Evolutionary conservation across 2,329 filamentous ascomycete genomes (phyloP).

Genomic region (Alternaria incomplexa): DNA sequence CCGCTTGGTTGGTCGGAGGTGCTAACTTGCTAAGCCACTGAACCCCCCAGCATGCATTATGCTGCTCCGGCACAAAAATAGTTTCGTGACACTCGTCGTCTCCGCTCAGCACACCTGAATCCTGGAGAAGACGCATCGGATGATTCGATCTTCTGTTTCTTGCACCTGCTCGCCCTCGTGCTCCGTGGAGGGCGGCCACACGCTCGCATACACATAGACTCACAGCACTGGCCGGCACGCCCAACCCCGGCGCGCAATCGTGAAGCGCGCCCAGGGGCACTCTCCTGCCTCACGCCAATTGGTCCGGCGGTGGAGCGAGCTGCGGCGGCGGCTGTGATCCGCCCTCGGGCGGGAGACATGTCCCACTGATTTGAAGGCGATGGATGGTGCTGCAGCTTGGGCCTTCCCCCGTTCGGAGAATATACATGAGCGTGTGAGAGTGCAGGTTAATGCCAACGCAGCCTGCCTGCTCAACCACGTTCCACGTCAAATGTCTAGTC

Average conservation of each 20-base stretch:
- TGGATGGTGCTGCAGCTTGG: constrained; percentile 20
- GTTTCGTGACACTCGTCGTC: constrained; percentile 33
- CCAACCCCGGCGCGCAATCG: constrained; percentile 14
- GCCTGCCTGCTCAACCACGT: constrained; percentile 2
- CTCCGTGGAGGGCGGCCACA: constrained; percentile 12
- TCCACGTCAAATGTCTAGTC: constrained; percentile 6
- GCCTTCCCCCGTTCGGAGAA: constrained; percentile 23
- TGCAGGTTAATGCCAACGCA: not conserved
- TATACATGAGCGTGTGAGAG: constrained; percentile 5
- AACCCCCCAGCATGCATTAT: constrained; percentile 19
- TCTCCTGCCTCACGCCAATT: constrained; percentile 17
- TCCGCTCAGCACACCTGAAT: constrained; percentile 16
- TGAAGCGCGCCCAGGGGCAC: constrained; percentile 16
- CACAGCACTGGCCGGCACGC: constrained; percentile 8
- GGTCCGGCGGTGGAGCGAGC: constrained; percentile 15
- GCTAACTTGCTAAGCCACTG: constrained; percentile 13
- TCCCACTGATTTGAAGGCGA: constrained; percentile 18
- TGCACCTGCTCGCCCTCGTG: constrained; percentile 11
- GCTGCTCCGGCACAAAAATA: constrained; percentile 33
- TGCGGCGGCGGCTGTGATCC: constrained; percentile 35
- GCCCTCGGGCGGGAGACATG: constrained; percentile 21
- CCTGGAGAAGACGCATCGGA: not conserved
- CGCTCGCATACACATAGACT: constrained; percentile 4
- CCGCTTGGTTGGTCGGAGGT: constrained; percentile 11
- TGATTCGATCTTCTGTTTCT: constrained; percentile 12